Percentiles rank a stretch among this genome's conserved stretches.
phyloP scores from a whole-genome alignment of 2,329 filamentous ascomycete species.

The Leptographium flavum region DNA sequence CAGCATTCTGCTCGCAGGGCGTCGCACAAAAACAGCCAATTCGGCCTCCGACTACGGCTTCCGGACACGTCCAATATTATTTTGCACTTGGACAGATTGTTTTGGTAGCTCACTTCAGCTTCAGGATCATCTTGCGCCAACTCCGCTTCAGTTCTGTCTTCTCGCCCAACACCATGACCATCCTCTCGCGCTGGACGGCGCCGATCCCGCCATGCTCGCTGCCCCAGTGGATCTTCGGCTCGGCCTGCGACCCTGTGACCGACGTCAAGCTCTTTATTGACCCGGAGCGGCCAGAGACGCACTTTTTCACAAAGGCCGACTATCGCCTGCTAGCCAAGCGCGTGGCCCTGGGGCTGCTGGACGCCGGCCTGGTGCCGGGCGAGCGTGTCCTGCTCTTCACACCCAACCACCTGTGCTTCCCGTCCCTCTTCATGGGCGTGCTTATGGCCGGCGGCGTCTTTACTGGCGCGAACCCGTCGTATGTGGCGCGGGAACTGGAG shows the following conservation, averaged over 20 bases:
- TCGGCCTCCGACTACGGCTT: too few relatives aligned
- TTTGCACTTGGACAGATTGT: too few relatives aligned
- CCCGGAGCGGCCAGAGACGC: slow-evolving; percentile 49
- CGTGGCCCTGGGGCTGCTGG: slow-evolving; percentile 51
- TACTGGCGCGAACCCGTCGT: slow-evolving; percentile 37
- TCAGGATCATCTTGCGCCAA: too few relatives aligned
- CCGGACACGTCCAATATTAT: too few relatives aligned
- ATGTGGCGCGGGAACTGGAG: slow-evolving; percentile 55
- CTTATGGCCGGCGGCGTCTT: slow-evolving; percentile 70
- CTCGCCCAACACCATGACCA: slow-evolving; percentile 31
- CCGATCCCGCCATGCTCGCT: slow-evolving; percentile 33
- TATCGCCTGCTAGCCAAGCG: slow-evolving; percentile 61
- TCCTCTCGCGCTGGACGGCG: slow-evolving; percentile 30
- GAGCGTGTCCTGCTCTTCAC: slow-evolving; percentile 64
- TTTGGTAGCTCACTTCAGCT: too few relatives aligned
- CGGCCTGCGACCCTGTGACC: slow-evolving; percentile 26
- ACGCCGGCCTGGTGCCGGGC: slow-evolving; percentile 48
- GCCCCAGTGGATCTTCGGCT: slow-evolving; percentile 41
- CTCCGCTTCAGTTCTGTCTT: too few relatives aligned
- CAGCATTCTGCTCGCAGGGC: too few relatives aligned
- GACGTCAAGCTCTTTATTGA: slow-evolving; percentile 43
- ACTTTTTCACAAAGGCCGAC: slow-evolving; percentile 47
- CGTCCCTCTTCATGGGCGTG: slow-evolving; percentile 54
- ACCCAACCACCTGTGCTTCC: slow-evolving; percentile 60
- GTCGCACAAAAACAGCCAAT: too few relatives aligned